phyloP scores from a whole-genome alignment of 345 rosid genomes.

The Excoecaria cochinchinensis region DNA sequence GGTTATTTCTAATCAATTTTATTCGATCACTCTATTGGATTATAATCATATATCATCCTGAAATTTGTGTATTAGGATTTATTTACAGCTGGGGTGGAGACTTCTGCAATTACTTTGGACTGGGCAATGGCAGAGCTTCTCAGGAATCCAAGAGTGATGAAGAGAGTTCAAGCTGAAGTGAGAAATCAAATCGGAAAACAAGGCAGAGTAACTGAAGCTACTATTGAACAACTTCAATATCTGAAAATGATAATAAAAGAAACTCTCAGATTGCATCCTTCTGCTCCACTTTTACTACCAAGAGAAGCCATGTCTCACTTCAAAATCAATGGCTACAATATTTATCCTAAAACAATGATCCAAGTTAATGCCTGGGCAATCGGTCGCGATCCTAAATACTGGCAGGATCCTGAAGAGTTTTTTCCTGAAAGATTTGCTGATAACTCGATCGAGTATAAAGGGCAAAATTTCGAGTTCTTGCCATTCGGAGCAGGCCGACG shows the following conservation, averaged over 20 bases:
- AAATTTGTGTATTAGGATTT: neutral
- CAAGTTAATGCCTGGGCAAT: conserved; percentile 47
- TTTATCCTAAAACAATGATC: conserved; percentile 37
- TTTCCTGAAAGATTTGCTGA: conserved; percentile 44
- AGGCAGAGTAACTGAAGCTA: conserved; percentile 33
- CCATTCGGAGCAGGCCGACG: conserved; percentile 61
- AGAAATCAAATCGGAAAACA: conserved; percentile 38
- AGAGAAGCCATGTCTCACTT: conserved; percentile 37
- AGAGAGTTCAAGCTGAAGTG: conserved; percentile 58
- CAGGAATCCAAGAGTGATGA: conserved; percentile 46
- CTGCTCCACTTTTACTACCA: conserved; percentile 43
- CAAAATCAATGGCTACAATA: conserved; percentile 39
- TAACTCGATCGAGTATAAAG: conserved; percentile 40
- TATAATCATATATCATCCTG: neutral
- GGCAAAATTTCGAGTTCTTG: conserved; percentile 47
- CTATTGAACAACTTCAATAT: conserved; percentile 37
- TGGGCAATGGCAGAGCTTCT: conserved; percentile 71
- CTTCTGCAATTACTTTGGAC: conserved; percentile 37
- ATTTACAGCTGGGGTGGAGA: conserved; percentile 49
- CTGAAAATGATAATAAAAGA: conserved; percentile 41
- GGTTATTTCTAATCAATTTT: too few relatives aligned
- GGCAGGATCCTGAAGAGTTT: conserved; percentile 45
- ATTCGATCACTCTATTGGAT: too few relatives aligned
- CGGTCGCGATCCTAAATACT: conserved; percentile 43
- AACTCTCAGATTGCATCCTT: conserved; percentile 55